Evolutionary conservation across 805 yeast species (phyloP), one percentile per base, ranked within the genome.

Genomic region (Deakozyma indianensis): DNA sequence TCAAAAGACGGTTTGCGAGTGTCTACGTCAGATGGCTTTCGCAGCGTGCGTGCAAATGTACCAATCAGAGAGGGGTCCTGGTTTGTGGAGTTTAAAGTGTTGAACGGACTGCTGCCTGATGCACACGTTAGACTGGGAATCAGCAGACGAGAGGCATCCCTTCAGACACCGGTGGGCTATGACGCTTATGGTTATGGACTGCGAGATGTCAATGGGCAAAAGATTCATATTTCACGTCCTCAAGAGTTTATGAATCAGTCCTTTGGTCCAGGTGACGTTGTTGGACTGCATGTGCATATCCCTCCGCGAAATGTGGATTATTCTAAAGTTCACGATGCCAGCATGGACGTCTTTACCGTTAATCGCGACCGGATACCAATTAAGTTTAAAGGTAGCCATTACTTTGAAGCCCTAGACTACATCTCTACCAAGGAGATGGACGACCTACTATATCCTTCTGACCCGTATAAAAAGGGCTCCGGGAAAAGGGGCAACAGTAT

Each of bases 141-240:
- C 29, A 81, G 81, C 0, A 67, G 97, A 44, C 71, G 86, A 50
- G 97, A 90, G 56, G 92, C 95, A 1, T 75, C 86, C 43, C 62
- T 88, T 41, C 96, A 90, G 53, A 95, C 94, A 0, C 97, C 99
- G 0, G 92, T 88, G 3, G 99, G 99, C 2, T 85, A 76, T 55
- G 97, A 92, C 61, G 90, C 87, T 0, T 92, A 87, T 63, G 90
- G 96, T 0, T 90, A 92, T 61, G 96, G 95, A 1, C 56, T 92
- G 2, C 70, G 96, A 48, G 96, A 90, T 62, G 71, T 73, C 29
- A 69, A 72, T 4, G 88, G 94, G 1, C 83, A 83, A 52, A 75
- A 74, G 23, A 70, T 92, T 22, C 94, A 92, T 51, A 63, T 81
- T 41, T 79, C 90, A 48, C 71, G 88, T 43, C 85, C 86, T 0